Conservation (phyloP, 2,329 filamentous ascomycete species). For the Cordyceps javanica region DNA sequence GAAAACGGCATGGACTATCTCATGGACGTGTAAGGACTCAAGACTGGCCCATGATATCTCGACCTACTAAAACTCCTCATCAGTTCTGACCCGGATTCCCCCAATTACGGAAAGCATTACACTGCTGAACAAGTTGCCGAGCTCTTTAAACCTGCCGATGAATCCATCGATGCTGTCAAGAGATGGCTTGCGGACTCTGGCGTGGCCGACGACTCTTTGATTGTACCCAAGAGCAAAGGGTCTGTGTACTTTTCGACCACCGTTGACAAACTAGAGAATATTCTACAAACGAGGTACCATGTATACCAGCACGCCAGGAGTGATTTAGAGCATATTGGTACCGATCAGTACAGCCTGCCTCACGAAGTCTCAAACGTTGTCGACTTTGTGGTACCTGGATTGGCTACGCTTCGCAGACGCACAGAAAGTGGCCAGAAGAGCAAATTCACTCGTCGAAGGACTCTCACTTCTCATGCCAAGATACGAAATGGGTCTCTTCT, state of each 20-base stretch:
- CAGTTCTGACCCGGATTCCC: slow-evolving; percentile 4
- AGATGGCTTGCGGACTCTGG: slow-evolving; percentile 47
- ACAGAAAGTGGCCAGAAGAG: not conserved
- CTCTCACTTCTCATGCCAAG: not conserved
- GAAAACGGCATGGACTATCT: not conserved
- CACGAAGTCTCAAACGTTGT: slow-evolving; percentile 29
- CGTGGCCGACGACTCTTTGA: slow-evolving; percentile 39
- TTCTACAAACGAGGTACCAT: slow-evolving; percentile 48
- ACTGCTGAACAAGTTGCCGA: not conserved
- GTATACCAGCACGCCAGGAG: slow-evolving; percentile 35
- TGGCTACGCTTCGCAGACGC: slow-evolving; percentile 22
- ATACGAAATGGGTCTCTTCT: not conserved
- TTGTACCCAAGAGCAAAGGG: slow-evolving; percentile 42
- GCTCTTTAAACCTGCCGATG: slow-evolving; percentile 15
- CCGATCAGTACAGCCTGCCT: slow-evolving; percentile 32
- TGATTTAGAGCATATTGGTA: slow-evolving; percentile 28
- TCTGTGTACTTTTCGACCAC: slow-evolving; percentile 26
- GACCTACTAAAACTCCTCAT: not conserved
- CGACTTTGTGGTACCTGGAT: slow-evolving; percentile 34
- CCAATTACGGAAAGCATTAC: slow-evolving; percentile 17
- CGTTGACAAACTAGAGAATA: slow-evolving; percentile 32
- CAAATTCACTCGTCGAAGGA: not conserved
- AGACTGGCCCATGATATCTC: no score
- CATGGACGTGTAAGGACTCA: not conserved
- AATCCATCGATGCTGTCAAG: slow-evolving; percentile 42